Conservation (phyloP, 345 rosid genomes). For the Populus davidiana region DNA sequence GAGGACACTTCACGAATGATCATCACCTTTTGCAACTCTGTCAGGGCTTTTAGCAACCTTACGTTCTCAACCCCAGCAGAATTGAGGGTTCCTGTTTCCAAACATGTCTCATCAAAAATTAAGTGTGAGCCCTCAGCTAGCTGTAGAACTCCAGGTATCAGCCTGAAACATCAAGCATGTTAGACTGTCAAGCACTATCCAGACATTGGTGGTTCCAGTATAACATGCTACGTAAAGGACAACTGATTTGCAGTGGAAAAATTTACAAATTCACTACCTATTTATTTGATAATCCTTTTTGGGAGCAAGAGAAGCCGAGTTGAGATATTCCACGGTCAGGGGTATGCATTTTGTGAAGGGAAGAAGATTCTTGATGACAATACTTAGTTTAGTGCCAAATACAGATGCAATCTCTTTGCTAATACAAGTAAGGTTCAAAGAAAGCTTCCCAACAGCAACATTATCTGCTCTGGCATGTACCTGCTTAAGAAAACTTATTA, state of each 20-base stretch:
- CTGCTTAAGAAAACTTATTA: conserved; percentile 30
- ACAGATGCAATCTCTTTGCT: conserved; percentile 62
- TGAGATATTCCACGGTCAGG: conserved; percentile 68
- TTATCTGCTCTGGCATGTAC: conserved; percentile 75
- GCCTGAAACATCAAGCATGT: conserved; percentile 36
- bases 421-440: conserved; percentile 64
- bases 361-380: conserved; percentile 54
- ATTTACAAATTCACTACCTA: conserved; percentile 37
- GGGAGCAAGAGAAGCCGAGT: conserved; percentile 62
- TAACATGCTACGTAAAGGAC: too few species aligned
- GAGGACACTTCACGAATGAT: conserved; percentile 1
- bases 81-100: conserved; percentile 74
- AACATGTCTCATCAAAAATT: conserved; percentile 70
- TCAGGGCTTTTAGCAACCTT: conserved; percentile 60
- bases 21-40: conserved; percentile 71
- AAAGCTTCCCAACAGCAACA: conserved; percentile 88
- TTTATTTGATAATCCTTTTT: conserved; percentile 74
- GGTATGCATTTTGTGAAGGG: conserved; percentile 65
- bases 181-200: conserved; percentile 2
- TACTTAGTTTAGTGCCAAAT: conserved; percentile 49
- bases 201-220: not conserved
- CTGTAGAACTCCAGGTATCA: conserved; percentile 72
- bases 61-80: conserved; percentile 75
- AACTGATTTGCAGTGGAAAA: not conserved
- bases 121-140: conserved; percentile 77